phyloP scores from a whole-genome alignment of 352 stramenopile genomes.

The Pythium myriotylum region DNA sequence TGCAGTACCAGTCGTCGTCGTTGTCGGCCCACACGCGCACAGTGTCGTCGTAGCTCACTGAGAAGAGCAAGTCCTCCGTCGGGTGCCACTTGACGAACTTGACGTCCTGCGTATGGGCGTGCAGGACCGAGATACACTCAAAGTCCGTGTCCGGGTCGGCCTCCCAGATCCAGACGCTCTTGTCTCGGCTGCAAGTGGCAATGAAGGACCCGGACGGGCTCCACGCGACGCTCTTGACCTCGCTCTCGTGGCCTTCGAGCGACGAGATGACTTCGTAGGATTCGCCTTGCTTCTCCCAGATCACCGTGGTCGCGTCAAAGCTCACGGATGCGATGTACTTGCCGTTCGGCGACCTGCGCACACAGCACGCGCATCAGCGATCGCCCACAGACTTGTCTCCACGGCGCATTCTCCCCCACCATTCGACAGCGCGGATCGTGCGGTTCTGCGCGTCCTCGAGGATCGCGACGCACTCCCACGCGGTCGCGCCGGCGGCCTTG shows the following conservation, averaged over 20 bases:
- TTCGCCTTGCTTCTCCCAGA: conserved; percentile 91
- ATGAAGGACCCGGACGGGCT: conserved; percentile 92
- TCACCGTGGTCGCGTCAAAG: conserved; percentile 95
- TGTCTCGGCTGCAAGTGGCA: conserved; percentile 98
- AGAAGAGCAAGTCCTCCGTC: conserved; percentile 83
- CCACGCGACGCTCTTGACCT: conserved; percentile 97
- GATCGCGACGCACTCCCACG: conserved; percentile 91
- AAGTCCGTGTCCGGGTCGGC: conserved; percentile 94
- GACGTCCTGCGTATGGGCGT: conserved; percentile 96
- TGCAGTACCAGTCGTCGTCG: conserved; percentile 97
- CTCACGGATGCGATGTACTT: conserved; percentile 93
- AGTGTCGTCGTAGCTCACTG: conserved; percentile 96
- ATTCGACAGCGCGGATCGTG: conserved; percentile 95
- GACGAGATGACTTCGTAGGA: conserved; percentile 95
- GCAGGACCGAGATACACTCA: conserved; percentile 97
- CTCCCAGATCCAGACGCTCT: conserved; percentile 99
- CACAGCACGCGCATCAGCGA: background rate
- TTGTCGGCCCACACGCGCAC: conserved; percentile 96
- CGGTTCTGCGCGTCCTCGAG: conserved; percentile 94
- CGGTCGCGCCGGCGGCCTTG: conserved; percentile 16
- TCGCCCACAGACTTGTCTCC: too few relatives aligned
- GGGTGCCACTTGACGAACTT: conserved; percentile 96
- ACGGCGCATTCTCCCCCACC: too few relatives aligned
- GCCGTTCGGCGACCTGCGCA: conserved; percentile 65
- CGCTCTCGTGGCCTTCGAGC: conserved; percentile 98